Conservation (phyloP, 73 alveolate species). For the Chromera velia region DNA sequence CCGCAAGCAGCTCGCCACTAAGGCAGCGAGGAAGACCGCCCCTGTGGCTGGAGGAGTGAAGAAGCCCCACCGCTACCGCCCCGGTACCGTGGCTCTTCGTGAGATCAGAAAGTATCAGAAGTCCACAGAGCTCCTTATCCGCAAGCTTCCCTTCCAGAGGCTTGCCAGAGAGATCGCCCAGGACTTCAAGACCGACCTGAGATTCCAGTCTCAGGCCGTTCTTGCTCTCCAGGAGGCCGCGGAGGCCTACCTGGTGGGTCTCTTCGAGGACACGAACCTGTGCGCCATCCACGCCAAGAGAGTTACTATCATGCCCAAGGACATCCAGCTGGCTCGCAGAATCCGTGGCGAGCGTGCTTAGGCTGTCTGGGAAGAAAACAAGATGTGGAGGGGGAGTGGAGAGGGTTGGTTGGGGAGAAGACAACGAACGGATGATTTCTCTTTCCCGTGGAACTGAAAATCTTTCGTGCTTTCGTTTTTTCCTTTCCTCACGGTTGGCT, state of each 20-base stretch:
- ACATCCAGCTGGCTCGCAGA: slow-evolving; percentile 77
- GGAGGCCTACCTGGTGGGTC: slow-evolving; percentile 67
- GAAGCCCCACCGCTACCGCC: slow-evolving; percentile 57
- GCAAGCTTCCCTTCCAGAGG: slow-evolving; percentile 50
- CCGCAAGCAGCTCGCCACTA: too few relatives aligned
- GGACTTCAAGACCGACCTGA: slow-evolving; percentile 42
- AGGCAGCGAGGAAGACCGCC: too few relatives aligned
- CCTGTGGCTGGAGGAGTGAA: slow-evolving; percentile 56
- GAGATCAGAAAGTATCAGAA: slow-evolving; percentile 69
- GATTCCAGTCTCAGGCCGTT: slow-evolving; percentile 56
- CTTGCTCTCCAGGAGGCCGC: slow-evolving; percentile 68
- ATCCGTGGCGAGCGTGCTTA: slow-evolving; percentile 82
- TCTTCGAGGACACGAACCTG: slow-evolving; percentile 75
- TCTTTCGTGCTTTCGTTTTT: too few relatives aligned
- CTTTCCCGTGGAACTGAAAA: too few relatives aligned
- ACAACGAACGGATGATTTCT: too few relatives aligned
- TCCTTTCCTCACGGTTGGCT: too few relatives aligned
- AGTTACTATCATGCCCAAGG: slow-evolving; percentile 90
- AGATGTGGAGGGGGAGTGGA: too few relatives aligned
- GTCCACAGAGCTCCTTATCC: slow-evolving; percentile 59
- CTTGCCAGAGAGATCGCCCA: slow-evolving; percentile 55
- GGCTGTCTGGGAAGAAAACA: too few relatives aligned
- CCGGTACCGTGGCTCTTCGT: slow-evolving; percentile 49
- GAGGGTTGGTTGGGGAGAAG: too few relatives aligned
- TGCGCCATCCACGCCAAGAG: slow-evolving; percentile 95